Conservation (phyloP, 2,329 filamentous ascomycete species). For the Paecilomyces formosus region DNA sequence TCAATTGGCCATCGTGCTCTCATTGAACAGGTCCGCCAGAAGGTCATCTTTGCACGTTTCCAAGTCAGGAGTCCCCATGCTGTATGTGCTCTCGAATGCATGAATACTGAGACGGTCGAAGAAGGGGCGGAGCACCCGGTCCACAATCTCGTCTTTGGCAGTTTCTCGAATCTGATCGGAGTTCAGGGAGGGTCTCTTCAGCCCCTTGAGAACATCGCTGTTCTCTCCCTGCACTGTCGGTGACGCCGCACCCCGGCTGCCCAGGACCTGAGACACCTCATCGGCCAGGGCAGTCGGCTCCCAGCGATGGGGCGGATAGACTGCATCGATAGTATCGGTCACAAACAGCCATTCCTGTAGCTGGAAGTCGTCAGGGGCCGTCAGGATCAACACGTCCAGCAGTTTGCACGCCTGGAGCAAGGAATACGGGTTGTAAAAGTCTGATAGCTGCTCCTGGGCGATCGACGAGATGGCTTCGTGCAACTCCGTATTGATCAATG, state of each 20-base stretch:
- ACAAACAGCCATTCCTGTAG: constrained; percentile 98
- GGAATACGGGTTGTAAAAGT: constrained; percentile 68
- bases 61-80: constrained; percentile 64
- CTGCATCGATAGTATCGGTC: constrained; percentile 91
- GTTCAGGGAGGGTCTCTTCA: constrained; percentile 35
- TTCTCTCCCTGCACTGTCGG: constrained; percentile 17
- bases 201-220: constrained; percentile 20
- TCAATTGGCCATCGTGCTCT: constrained; percentile 50
- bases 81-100: constrained; percentile 87
- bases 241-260: constrained; percentile 32
- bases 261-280: constrained; percentile 71
- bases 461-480: constrained; percentile 72
- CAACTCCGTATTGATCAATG: constrained; percentile 77
- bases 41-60: constrained; percentile 57
- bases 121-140: constrained; percentile 75
- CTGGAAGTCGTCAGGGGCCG: constrained; percentile 92
- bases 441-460: constrained; percentile 60
- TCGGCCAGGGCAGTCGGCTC: constrained; percentile 72
- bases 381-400: constrained; percentile 76
- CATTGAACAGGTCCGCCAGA: constrained; percentile 71
- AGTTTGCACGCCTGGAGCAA: constrained; percentile 91
- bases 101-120: constrained; percentile 88
- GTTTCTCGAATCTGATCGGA: constrained; percentile 46
- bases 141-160: constrained; percentile 56
- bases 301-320: constrained; percentile 68